Conservation (phyloP, 108 stramenopile species). For the Epipyxis sp. region DNA sequence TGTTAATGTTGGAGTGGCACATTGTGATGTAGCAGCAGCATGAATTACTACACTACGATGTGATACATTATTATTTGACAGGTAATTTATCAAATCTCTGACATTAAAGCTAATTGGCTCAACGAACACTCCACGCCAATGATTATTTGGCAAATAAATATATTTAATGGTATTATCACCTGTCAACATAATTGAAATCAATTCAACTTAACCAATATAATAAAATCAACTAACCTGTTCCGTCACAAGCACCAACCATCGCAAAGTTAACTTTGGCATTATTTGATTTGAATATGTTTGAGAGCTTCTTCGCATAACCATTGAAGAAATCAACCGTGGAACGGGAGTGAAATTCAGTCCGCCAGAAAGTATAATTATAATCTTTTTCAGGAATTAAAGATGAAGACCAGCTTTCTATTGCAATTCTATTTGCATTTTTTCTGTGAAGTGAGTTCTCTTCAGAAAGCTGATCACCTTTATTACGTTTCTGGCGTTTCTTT, state of each 20-base stretch:
- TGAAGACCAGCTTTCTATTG: background rate
- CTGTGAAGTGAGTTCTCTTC: no score
- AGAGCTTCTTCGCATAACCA: slow-evolving; percentile 8
- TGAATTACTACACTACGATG: background rate
- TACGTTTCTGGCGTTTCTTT: no score
- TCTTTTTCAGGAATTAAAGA: background rate
- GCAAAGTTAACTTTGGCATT: slow-evolving; percentile 13
- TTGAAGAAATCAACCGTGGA: slow-evolving; percentile 5
- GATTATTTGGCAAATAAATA: background rate
- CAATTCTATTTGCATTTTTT: background rate
- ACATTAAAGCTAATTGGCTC: slow-evolving; percentile 7
- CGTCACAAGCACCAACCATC: background rate
- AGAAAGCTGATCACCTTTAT: no score
- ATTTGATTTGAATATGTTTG: background rate
- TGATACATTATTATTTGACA: background rate
- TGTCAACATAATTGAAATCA: no score
- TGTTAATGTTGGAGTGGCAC: background rate
- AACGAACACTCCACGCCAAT: slow-evolving; percentile 17
- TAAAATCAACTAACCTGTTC: no score
- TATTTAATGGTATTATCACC: slow-evolving; percentile 16
- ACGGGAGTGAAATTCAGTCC: background rate
- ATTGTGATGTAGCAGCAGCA: background rate
- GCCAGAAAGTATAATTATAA: background rate
- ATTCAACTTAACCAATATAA: no score
- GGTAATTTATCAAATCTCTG: background rate